Evolutionary conservation across 2,329 filamentous ascomycete species (phyloP).

Genomic region (Exophiala oligosperma): DNA sequence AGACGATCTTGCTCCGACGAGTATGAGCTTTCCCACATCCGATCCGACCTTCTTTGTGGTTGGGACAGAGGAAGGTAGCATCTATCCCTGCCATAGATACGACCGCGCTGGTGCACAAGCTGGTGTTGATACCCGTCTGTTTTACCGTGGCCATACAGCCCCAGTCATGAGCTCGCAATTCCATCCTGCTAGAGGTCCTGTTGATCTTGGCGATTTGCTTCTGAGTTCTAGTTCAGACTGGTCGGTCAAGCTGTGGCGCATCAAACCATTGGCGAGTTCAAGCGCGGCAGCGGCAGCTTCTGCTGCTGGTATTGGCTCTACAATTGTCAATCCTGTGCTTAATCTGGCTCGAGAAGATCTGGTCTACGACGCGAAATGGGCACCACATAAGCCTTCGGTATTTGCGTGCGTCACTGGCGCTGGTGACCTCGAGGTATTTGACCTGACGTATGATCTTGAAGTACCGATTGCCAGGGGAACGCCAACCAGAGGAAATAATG

Average conservation of each 20-base stretch:
- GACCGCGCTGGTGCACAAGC: constrained; percentile 96
- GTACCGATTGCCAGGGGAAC: constrained; percentile 81
- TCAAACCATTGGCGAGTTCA: constrained; percentile 56
- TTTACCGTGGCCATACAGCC: constrained; percentile 86
- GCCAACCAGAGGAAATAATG: constrained; percentile 64
- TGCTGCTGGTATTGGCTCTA: constrained; percentile 32
- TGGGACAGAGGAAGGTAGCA: constrained; percentile 93
- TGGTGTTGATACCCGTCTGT: constrained; percentile 84
- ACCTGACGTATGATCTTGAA: constrained; percentile 88
- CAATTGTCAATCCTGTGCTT: constrained; percentile 70
- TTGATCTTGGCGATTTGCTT: constrained; percentile 92
- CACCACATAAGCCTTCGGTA: constrained; percentile 86
- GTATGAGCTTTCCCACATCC: constrained; percentile 88
- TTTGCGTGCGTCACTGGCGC: constrained; percentile 94
- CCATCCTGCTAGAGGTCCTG: constrained; percentile 85
- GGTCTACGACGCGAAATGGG: constrained; percentile 96
- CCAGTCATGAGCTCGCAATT: constrained; percentile 97
- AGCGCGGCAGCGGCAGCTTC: constrained; percentile 47
- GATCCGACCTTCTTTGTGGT: constrained; percentile 98
- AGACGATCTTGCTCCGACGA: constrained; percentile 92
- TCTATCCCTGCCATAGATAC: constrained; percentile 95
- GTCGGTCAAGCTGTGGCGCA: constrained; percentile 97
- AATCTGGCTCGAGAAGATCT: constrained; percentile 94
- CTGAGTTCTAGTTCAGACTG: constrained; percentile 92
- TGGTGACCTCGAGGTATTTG: constrained; percentile 91